Evolutionary conservation across 2,329 filamentous ascomycete genomes (phyloP).

Genomic region (Phialophora verrucosa): DNA sequence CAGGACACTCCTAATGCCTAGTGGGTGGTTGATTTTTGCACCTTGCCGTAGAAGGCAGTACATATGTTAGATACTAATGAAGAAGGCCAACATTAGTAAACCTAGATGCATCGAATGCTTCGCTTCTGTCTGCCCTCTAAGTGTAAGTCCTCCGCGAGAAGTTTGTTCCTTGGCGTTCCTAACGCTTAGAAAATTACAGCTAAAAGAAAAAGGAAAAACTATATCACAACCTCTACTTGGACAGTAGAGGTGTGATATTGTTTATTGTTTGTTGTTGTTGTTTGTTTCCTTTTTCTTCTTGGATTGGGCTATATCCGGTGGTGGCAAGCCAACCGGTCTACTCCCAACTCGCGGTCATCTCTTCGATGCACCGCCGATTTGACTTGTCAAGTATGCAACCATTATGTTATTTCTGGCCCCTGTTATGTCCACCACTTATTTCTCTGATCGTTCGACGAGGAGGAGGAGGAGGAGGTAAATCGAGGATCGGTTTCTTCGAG

Average conservation of each 20-base stretch:
- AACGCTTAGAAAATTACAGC: no score
- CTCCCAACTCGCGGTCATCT: not conserved
- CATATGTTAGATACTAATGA: not conserved
- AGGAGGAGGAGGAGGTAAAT: no score
- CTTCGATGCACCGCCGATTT: not conserved
- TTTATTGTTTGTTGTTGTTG: no score
- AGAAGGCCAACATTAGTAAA: not conserved
- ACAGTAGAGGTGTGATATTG: not conserved
- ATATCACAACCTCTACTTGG: not conserved
- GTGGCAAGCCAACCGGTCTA: not conserved
- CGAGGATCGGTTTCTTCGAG: not conserved
- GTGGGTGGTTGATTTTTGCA: not conserved
- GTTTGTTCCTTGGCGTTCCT: no score
- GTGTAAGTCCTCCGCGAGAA: not conserved
- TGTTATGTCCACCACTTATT: not conserved
- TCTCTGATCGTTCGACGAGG: not conserved
- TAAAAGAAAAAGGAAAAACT: not conserved
- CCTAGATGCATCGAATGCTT: not conserved
- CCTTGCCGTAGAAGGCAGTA: not conserved
- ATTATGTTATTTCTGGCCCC: not conserved
- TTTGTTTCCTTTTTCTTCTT: not conserved
- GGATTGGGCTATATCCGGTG: not conserved
- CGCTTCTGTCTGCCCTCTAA: not conserved
- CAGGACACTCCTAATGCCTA: not conserved
- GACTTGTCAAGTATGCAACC: not conserved